A percentile compares a stretch with the other conserved stretches of the same genome.
Evolutionary conservation across 805 yeast species (phyloP).

Genomic region (Scheffersomyces spartinae): DNA sequence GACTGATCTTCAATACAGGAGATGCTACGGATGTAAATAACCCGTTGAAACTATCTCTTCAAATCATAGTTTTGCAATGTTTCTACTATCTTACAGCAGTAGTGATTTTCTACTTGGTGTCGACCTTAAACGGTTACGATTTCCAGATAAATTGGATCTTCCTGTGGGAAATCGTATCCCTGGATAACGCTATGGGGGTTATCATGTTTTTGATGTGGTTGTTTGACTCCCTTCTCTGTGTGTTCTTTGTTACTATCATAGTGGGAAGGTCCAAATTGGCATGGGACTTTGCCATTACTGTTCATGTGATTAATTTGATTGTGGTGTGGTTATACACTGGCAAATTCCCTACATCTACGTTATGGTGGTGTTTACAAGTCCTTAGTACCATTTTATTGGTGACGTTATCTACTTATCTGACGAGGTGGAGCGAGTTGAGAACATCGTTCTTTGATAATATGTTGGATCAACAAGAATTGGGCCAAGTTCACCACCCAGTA

Average conservation of each 20-base stretch:
- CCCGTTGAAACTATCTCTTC: too few species aligned
- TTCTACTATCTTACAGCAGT: conserved; percentile 71
- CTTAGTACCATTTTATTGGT: conserved; percentile 60
- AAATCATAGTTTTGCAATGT: conserved; percentile 66
- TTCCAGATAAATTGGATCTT: conserved; percentile 63
- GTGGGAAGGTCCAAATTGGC: conserved; percentile 92
- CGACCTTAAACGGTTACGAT: conserved; percentile 59
- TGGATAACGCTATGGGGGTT: conserved; percentile 73
- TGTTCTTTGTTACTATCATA: conserved; percentile 69
- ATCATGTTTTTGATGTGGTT: conserved; percentile 71
- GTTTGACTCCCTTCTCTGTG: conserved; percentile 71
- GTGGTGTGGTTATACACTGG: conserved; percentile 58
- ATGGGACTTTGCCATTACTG: conserved; percentile 93
- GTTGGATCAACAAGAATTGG: conserved; percentile 45
- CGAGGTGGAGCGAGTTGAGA: conserved; percentile 84
- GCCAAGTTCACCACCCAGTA: conserved; percentile 17
- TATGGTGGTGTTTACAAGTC: conserved; percentile 81
- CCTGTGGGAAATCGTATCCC: conserved; percentile 65
- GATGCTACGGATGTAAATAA: too few species aligned
- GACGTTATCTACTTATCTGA: conserved; percentile 75
- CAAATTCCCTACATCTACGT: conserved; percentile 53
- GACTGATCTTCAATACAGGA: too few species aligned
- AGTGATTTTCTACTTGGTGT: conserved; percentile 50
- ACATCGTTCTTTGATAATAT: conserved; percentile 84
- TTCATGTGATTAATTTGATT: conserved; percentile 67